Evolutionary conservation across 768 basidiomycete species (phyloP), one percentile per base, ranked within the genome.

Genomic region (Clitopilus passeckerianus): DNA sequence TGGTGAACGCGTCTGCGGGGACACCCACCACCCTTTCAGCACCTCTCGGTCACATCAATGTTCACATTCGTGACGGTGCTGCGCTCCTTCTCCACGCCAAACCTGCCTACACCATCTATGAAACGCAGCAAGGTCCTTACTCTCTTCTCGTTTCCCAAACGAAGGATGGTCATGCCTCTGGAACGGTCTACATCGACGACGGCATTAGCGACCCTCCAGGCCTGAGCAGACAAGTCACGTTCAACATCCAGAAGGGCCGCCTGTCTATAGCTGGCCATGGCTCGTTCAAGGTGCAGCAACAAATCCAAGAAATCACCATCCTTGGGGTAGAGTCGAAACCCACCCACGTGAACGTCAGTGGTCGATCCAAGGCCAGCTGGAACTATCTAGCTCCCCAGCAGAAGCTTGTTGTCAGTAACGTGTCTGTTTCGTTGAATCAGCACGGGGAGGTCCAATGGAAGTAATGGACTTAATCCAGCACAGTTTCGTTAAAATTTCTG

Each of bases 1-100:
- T 74, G 43, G 77, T 86, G 20, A 71, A 85, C 20, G 70, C 76
- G 14, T 68, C 71, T 0, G 35, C 71, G 1, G 78, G 79, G 34
- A 69, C 64, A 33, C 75, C 76, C 58, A 80, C 78, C 0, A 83
- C 82, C 6, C 75, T 91, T 53, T 66, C 73, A n/a, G 87, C 87
- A 2, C 89, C 89, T 4, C 81, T 92, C 1, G 79, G 85, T 16
- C 85, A 90, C 66, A 91, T 92, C 71, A 86, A 86, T 60, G 85
- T 91, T 24, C 89, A 91, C 67, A 70, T 92, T 59, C 83, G 90
- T 20, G 84, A 86, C 58, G 84, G 85, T 23, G 78, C 86, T 16
- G 84, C 84, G 27, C 68, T 92, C 10, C 79, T 91, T 18, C 68
- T 90, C 41, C 84, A 91, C 66, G 72, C 80, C 7, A 61, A 76